Conservation (phyloP, 2,329 filamentous ascomycete species). For the Hortaea sp. region DNA sequence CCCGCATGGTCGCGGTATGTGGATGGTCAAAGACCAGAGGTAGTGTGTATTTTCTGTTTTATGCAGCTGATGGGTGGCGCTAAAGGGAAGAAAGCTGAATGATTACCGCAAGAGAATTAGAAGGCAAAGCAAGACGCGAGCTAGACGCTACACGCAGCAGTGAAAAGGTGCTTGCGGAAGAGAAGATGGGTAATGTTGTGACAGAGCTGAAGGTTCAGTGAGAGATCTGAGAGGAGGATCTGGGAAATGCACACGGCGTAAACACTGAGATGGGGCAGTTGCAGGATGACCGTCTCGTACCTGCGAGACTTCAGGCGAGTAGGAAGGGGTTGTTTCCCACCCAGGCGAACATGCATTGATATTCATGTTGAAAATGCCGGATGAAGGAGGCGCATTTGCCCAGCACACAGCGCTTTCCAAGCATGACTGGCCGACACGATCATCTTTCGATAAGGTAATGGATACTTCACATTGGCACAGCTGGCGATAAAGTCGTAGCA, state of each 20-base stretch:
- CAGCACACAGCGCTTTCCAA: too few relatives aligned
- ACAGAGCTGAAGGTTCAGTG: neutral
- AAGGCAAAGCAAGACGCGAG: neutral
- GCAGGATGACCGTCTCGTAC: neutral
- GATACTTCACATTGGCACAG: too few relatives aligned
- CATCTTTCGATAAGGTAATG: too few relatives aligned
- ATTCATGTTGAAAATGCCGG: too few relatives aligned
- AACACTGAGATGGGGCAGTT: neutral
- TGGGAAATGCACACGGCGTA: neutral
- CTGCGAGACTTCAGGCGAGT: too few relatives aligned
- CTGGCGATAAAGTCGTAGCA: too few relatives aligned
- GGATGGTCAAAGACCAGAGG: neutral
- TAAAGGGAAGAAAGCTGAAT: neutral
- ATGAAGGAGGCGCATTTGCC: too few relatives aligned
- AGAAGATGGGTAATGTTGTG: neutral
- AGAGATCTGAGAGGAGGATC: neutral
- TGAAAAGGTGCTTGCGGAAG: neutral
- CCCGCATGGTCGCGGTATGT: neutral
- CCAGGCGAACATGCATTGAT: too few relatives aligned
- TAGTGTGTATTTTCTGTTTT: neutral
- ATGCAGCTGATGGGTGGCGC: neutral
- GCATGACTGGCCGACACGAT: too few relatives aligned
- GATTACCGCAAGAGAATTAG: neutral
- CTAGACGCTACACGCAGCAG: neutral
- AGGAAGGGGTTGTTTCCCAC: too few relatives aligned